These are phyloP conservation scores for Candida ficus DNA, from an alignment of 805 yeast genomes.

Conservation along the genomic window DNA sequence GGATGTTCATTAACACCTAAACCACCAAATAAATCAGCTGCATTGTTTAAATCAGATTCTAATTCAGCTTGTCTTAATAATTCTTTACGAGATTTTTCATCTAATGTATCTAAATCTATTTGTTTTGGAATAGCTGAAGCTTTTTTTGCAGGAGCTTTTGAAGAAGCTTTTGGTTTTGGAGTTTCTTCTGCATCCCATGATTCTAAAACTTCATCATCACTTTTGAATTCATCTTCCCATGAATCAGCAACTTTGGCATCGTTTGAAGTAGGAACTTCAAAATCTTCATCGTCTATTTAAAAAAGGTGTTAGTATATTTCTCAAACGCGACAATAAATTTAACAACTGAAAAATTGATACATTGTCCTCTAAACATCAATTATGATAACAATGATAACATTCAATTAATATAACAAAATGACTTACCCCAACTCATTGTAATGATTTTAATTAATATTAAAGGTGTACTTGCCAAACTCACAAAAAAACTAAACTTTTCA, in stretches of 20 bases:
- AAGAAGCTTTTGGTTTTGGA: conserved; percentile 35
- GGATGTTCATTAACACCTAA: conserved; percentile 47
- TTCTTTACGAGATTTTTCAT: conserved; percentile 68
- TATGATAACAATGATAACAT: no score
- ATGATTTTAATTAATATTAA: no score
- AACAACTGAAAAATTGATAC: no score
- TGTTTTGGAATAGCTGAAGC: conserved; percentile 27
- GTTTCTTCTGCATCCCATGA: conserved; percentile 91
- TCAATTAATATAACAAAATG: no score
- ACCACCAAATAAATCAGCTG: conserved; percentile 87
- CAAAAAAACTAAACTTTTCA: no score
- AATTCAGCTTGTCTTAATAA: conserved; percentile 75
- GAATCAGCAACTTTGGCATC: conserved; percentile 54
- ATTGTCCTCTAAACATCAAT: no score
- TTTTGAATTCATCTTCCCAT: conserved; percentile 74
- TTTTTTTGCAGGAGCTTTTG: conserved; percentile 20
- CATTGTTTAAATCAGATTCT: conserved; percentile 83
- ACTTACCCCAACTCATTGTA: no score
- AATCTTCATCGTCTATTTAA: conserved; percentile 88
- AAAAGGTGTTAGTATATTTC: no score
- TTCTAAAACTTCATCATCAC: conserved; percentile 72
- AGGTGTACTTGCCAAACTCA: no score
- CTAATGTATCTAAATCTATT: conserved; percentile 62
- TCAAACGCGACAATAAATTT: no score
- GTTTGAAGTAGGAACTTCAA: conserved; percentile 56